These are phyloP conservation scores for Phaeosphaeria sp. DNA, from an alignment of 2,329 filamentous ascomycete genomes.

Conservation along the genomic window DNA sequence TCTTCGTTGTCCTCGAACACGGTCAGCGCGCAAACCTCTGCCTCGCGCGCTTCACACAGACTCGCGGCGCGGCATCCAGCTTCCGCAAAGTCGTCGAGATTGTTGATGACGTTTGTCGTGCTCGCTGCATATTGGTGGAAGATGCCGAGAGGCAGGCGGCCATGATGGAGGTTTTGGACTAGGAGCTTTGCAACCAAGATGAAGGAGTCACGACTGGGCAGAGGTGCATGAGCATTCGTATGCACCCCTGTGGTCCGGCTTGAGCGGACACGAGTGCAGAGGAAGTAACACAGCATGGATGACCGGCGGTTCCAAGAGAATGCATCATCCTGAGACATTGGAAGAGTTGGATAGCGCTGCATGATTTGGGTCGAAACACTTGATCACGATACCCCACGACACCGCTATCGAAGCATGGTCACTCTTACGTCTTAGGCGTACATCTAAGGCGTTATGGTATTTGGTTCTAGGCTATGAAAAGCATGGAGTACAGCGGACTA, in stretches of 20 bases:
- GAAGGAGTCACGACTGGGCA: background rate
- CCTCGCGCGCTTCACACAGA: constrained; percentile 85
- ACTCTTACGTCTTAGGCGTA: background rate
- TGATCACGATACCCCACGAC: background rate
- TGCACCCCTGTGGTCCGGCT: background rate
- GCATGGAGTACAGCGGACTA: background rate
- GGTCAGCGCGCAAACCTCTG: constrained; percentile 77
- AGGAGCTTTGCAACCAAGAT: constrained; percentile 11
- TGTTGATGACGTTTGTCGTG: constrained; percentile 71
- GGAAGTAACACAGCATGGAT: too few species aligned
- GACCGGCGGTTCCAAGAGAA: too few species aligned
- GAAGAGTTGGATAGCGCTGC: background rate
- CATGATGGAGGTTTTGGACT: constrained; percentile 51
- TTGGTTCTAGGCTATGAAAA: background rate
- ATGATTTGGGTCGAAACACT: background rate
- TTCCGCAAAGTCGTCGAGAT: constrained; percentile 85
- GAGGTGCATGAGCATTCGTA: background rate
- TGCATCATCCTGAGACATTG: too few species aligned
- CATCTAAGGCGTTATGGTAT: background rate
- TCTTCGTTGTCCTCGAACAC: constrained; percentile 89
- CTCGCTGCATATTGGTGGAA: constrained; percentile 70
- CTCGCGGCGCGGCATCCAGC: constrained; percentile 87
- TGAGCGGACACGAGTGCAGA: background rate
- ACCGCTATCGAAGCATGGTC: background rate
- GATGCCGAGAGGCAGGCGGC: constrained; percentile 56